Evolutionary conservation across 768 basidiomycete species (phyloP).

Genomic region (Boletus coccyginus): DNA sequence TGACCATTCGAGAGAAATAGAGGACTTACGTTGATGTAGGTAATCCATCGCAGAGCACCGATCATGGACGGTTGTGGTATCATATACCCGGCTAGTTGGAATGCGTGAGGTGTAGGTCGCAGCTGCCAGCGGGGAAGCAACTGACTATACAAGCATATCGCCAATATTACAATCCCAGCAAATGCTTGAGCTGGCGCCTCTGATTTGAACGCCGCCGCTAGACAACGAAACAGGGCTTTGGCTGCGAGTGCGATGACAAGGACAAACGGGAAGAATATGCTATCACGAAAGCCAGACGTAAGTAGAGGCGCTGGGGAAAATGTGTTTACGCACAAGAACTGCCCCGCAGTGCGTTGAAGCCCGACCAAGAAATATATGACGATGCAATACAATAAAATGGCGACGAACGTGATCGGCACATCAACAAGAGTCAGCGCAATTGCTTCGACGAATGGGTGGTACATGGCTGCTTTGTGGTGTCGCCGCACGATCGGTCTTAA

Average conservation of each 20-base stretch:
- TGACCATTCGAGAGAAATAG: slow-evolving; percentile 31
- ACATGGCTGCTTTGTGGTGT: slow-evolving; percentile 46
- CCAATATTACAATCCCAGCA: slow-evolving; percentile 50
- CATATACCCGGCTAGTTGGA: slow-evolving; percentile 43
- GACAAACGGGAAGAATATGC: slow-evolving; percentile 59
- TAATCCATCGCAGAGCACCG: slow-evolving; percentile 66
- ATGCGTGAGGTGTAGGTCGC: neutral
- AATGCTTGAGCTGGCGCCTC: slow-evolving; percentile 63
- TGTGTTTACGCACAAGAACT: slow-evolving; percentile 61
- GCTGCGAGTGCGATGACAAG: slow-evolving; percentile 53
- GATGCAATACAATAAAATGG: slow-evolving; percentile 34
- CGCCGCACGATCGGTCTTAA: slow-evolving; percentile 45
- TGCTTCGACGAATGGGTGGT: slow-evolving; percentile 47
- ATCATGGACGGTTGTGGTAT: slow-evolving; percentile 65
- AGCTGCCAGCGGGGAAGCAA: neutral
- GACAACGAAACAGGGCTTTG: slow-evolving; percentile 71
- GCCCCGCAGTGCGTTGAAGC: slow-evolving; percentile 50
- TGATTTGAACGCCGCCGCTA: slow-evolving; percentile 58
- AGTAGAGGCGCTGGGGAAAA: slow-evolving; percentile 7
- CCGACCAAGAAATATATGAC: slow-evolving; percentile 61
- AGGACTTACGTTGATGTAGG: slow-evolving; percentile 52
- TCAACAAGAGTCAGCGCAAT: slow-evolving; percentile 48
- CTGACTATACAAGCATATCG: slow-evolving; percentile 48
- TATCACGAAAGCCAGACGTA: slow-evolving; percentile 17
- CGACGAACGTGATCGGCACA: slow-evolving; percentile 40